These are phyloP conservation scores for Asterophora parasitica DNA, from an alignment of 768 basidiomycete species.

Conservation along the genomic window DNA sequence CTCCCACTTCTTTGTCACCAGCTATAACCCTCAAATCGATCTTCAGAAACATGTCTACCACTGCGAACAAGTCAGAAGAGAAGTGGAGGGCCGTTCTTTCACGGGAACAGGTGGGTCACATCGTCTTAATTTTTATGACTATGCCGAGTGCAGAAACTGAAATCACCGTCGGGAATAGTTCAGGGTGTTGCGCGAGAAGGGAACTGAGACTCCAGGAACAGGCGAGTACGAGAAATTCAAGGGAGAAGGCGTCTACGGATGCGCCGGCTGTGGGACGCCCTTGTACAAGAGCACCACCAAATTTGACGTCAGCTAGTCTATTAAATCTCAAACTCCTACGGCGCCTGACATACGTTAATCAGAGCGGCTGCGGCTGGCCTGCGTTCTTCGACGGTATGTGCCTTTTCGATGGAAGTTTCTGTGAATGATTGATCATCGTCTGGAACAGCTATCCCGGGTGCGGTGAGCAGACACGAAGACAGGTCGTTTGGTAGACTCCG, in stretches of 20 bases:
- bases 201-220: constrained; percentile 74
- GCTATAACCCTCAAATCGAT: constrained; percentile 6
- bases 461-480: constrained; percentile 78
- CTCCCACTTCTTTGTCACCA: not conserved
- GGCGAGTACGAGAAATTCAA: constrained; percentile 75
- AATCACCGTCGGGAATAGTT: constrained; percentile 46
- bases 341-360: not conserved
- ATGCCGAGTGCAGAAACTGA: too few relatives aligned
- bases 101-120: constrained; percentile 66
- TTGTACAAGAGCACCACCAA: constrained; percentile 88
- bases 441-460: constrained; percentile 76
- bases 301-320: constrained; percentile 50
- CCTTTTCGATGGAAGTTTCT: too few relatives aligned
- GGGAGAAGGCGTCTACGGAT: constrained; percentile 66
- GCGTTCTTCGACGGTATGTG: constrained; percentile 85
- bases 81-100: constrained; percentile 85
- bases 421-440: not conserved
- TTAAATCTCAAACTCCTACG: not conserved
- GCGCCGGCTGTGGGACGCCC: constrained; percentile 76
- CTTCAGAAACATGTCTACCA: constrained; percentile 31
- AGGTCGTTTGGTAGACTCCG: constrained; percentile 58
- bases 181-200: constrained; percentile 78
- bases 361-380: constrained; percentile 96
- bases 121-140: not conserved
- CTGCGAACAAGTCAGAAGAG: constrained; percentile 50